Evolutionary conservation across 1,284 basidiomycete species (phyloP).

Genomic region (Ceratobasidium sp.): DNA sequence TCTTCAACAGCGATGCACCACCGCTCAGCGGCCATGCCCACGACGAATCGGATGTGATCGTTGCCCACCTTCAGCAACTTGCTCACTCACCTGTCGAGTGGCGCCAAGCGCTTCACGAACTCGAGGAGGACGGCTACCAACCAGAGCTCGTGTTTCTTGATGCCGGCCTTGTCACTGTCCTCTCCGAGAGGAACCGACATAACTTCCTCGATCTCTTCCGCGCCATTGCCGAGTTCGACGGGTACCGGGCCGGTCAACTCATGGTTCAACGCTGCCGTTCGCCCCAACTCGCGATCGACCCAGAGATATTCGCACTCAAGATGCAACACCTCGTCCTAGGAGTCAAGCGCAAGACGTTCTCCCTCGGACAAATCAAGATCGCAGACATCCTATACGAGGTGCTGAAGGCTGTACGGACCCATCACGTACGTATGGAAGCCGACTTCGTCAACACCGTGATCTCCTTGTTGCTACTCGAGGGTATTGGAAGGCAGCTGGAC

Average conservation of each 20-base stretch:
- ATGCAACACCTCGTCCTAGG: constrained; percentile 95
- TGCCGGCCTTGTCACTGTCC: constrained; percentile 91
- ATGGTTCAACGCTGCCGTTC: constrained; percentile 97
- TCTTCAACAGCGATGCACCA: constrained; percentile 53
- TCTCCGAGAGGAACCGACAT: constrained; percentile 80
- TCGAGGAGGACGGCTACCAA: constrained; percentile 81
- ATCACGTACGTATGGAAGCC: constrained; percentile 98
- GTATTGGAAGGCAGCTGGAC: constrained; percentile 94
- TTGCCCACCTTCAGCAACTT: constrained; percentile 72
- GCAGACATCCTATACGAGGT: constrained; percentile 93
- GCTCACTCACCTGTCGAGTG: constrained; percentile 71
- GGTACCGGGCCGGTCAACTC: constrained; percentile 91
- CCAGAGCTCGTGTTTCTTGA: constrained; percentile 98
- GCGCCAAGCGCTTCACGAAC: constrained; percentile 72
- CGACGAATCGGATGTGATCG: constrained; percentile 62
- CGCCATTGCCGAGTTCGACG: constrained; percentile 96
- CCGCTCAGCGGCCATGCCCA: constrained; percentile 39
- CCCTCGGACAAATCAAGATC: constrained; percentile 94
- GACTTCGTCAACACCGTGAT: constrained; percentile 99
- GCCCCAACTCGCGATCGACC: constrained; percentile 90
- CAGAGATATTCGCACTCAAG: constrained; percentile 94
- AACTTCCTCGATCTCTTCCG: constrained; percentile 98
- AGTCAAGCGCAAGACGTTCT: constrained; percentile 97
- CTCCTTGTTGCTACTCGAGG: constrained; percentile 92
- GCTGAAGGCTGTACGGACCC: constrained; percentile 84